These are phyloP conservation scores for Phytophthora multivora DNA, from an alignment of 352 stramenopile species.

Conservation along the genomic window DNA sequence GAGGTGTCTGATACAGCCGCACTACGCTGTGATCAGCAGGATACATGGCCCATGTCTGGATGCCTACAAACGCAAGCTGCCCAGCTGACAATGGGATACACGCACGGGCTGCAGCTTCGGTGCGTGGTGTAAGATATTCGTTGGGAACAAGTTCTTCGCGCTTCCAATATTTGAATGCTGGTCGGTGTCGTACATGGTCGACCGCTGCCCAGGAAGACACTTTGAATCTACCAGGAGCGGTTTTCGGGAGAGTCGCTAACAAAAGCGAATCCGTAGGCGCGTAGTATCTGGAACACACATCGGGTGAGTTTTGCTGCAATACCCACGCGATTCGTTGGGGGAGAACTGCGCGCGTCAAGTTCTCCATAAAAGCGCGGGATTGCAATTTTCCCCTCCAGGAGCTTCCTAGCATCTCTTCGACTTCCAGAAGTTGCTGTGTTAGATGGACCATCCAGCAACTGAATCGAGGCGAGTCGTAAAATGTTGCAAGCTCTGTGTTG, in stretches of 20 bases:
- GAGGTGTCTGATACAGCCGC: constrained; percentile 48
- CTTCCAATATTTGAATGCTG: constrained; percentile 72
- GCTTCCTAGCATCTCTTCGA: constrained; percentile 59
- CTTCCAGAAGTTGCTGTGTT: constrained; percentile 59
- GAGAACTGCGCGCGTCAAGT: constrained; percentile 45
- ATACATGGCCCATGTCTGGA: constrained; percentile 59
- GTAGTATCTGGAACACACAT: constrained; percentile 58
- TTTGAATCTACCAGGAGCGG: constrained; percentile 53
- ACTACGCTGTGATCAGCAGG: constrained; percentile 76
- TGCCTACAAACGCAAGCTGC: constrained; percentile 47
- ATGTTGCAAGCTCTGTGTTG: constrained; percentile 63
- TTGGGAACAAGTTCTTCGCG: constrained; percentile 38
- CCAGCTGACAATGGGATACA: constrained; percentile 60
- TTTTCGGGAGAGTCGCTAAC: constrained; percentile 50
- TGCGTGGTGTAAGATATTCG: constrained; percentile 74
- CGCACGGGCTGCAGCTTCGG: constrained; percentile 38
- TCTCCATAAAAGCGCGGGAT: constrained; percentile 41
- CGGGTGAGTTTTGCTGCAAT: constrained; percentile 42
- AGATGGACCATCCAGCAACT: constrained; percentile 50
- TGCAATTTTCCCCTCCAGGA: constrained; percentile 63
- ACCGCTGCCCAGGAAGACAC: constrained; percentile 52
- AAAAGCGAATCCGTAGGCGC: constrained; percentile 59
- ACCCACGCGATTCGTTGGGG: constrained; percentile 63
- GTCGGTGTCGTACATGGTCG: constrained; percentile 70
- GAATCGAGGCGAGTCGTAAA: constrained; percentile 24